phyloP scores from a whole-genome alignment of 768 basidiomycete genomes.

The Suillus variegatus region DNA sequence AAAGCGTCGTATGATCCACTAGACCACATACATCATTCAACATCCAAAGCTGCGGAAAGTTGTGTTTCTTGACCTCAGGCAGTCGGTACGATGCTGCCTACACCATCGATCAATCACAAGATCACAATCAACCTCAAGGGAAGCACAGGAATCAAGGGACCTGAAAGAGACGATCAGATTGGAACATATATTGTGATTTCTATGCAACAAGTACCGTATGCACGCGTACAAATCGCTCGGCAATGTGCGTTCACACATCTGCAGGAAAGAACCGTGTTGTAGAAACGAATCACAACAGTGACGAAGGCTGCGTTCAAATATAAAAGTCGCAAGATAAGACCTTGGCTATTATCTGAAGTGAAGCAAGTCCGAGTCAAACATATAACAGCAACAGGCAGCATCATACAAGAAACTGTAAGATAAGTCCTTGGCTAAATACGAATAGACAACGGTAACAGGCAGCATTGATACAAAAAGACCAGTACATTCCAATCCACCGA shows the following conservation, averaged over 20 bases:
- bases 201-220: background rate
- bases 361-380: too few species aligned
- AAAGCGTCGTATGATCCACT: background rate
- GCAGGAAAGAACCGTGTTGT: background rate
- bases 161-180: conserved; percentile 3
- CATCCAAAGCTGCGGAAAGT: background rate
- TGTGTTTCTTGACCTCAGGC: background rate
- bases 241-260: background rate
- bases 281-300: background rate
- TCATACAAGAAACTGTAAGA: background rate
- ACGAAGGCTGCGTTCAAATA: background rate
- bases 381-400: too few species aligned
- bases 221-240: background rate
- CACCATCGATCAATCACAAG: conserved; percentile 2
- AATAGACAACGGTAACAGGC: background rate
- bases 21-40: too few species aligned
- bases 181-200: conserved; percentile 1
- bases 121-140: conserved; percentile 6
- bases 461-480: background rate
- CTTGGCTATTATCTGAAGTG: background rate
- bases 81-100: background rate
- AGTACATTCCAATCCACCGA: background rate
- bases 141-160: conserved; percentile 4
- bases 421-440: background rate
- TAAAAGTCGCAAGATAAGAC: background rate